Conservation (phyloP, 257 asterid genomes). For the Euphrasia confusa region DNA sequence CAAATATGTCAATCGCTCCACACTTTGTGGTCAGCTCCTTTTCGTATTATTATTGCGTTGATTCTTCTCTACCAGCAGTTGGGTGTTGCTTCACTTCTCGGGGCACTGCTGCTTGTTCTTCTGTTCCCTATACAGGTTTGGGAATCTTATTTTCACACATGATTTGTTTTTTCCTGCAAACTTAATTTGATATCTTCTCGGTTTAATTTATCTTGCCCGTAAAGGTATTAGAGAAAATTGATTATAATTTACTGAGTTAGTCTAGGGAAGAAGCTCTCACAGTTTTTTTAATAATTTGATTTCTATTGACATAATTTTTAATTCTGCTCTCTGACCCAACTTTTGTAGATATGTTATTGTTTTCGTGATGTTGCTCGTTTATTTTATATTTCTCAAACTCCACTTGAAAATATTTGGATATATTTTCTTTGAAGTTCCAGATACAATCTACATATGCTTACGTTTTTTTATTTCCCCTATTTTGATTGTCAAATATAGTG, state of each 20-base stretch:
- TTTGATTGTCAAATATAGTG: too few relatives aligned
- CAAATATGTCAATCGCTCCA: constrained; percentile 92
- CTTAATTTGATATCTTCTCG: background rate
- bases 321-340: too few relatives aligned
- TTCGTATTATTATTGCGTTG: constrained; percentile 71
- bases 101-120: constrained; percentile 77
- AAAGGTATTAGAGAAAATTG: background rate
- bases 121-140: constrained; percentile 83
- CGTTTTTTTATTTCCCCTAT: too few relatives aligned
- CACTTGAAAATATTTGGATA: background rate
- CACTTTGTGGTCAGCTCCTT: constrained; percentile 94
- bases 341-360: too few relatives aligned
- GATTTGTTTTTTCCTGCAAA: constrained; percentile 4
- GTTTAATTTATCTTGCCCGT: constrained; percentile 6
- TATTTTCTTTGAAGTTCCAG: too few relatives aligned
- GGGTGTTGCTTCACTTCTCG: constrained; percentile 84
- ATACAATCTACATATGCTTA: too few relatives aligned
- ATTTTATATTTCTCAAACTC: too few relatives aligned
- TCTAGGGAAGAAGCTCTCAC: background rate
- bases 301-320: too few relatives aligned
- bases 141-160: background rate
- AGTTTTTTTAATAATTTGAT: too few relatives aligned
- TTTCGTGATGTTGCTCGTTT: too few relatives aligned
- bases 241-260: constrained; percentile 9
- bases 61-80: constrained; percentile 85